Conservation (phyloP, 1,284 basidiomycete genomes). For the Puccinia triticina region DNA sequence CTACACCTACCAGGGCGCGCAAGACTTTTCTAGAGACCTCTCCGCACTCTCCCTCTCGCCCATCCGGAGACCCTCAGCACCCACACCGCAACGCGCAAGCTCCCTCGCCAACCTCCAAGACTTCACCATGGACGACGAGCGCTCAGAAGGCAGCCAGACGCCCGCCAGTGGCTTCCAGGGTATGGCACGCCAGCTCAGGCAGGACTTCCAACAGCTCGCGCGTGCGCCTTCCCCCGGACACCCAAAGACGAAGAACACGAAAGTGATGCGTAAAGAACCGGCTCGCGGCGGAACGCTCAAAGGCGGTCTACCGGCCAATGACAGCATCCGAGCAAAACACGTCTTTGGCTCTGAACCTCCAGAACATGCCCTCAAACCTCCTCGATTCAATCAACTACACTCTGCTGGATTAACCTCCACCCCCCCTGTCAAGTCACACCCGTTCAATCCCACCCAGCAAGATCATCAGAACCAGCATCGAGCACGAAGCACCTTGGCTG, state of each 20-base stretch:
- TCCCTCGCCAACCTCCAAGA: neutral
- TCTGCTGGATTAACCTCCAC: constrained; percentile 35
- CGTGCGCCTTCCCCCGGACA: constrained; percentile 23
- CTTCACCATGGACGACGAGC: constrained; percentile 18
- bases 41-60: constrained; percentile 49
- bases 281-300: constrained; percentile 27
- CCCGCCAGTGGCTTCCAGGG: constrained; percentile 46
- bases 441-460: neutral
- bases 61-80: constrained; percentile 40
- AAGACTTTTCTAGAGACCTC: constrained; percentile 48
- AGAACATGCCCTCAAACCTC: constrained; percentile 24
- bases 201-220: constrained; percentile 37
- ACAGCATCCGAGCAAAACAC: constrained; percentile 36
- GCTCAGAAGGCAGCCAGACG: constrained; percentile 19
- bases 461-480: constrained; percentile 26
- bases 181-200: constrained; percentile 42
- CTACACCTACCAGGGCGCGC: constrained; percentile 20
- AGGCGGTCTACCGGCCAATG: constrained; percentile 30
- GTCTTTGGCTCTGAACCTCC: constrained; percentile 44
- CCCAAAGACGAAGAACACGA: neutral
- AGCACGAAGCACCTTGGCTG: constrained; percentile 7
- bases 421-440: constrained; percentile 16
- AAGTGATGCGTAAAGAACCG: neutral
- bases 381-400: constrained; percentile 29
- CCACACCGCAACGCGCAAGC: constrained; percentile 17